These are phyloP conservation scores for Fusarium solani-melongenae DNA, from an alignment of 2,329 filamentous ascomycete genomes.

Conservation along the genomic window DNA sequence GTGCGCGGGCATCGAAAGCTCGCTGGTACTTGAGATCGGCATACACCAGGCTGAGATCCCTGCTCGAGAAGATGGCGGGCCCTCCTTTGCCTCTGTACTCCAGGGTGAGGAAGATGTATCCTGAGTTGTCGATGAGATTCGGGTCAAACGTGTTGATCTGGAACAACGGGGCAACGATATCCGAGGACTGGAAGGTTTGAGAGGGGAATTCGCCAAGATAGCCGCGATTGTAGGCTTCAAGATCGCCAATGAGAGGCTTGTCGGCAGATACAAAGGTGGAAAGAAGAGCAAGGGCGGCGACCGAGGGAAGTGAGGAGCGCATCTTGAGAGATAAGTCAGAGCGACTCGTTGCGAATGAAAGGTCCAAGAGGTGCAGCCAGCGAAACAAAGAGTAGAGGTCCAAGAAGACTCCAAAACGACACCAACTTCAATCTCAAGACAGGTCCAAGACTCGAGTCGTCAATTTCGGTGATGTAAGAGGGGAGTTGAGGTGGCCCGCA, in stretches of 20 bases:
- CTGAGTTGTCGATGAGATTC: slow-evolving; percentile 28
- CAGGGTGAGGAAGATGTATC: slow-evolving; percentile 34
- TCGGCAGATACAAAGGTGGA: slow-evolving; percentile 19
- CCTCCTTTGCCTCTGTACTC: slow-evolving; percentile 31
- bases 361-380: neutral
- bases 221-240: slow-evolving; percentile 29
- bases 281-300: neutral
- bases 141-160: slow-evolving; percentile 35
- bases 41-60: slow-evolving; percentile 38
- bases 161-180: slow-evolving; percentile 34
- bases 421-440: slow-evolving; percentile 7
- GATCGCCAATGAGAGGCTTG: slow-evolving; percentile 20
- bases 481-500: neutral
- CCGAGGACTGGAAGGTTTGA: slow-evolving; percentile 34
- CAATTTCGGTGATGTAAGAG: slow-evolving; percentile 12
- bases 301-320: slow-evolving; percentile 5
- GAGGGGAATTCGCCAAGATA: slow-evolving; percentile 31
- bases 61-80: slow-evolving; percentile 38
- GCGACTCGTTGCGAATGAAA: neutral
- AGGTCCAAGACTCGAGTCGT: slow-evolving; percentile 3
- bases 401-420: slow-evolving; percentile 37
- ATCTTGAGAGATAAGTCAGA: slow-evolving; percentile 11
- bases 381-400: slow-evolving; percentile 14
- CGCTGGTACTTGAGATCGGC: slow-evolving; percentile 30
- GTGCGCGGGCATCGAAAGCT: slow-evolving; percentile 36